Base-by-base conservation (phyloP, 2,329 filamentous ascomycete species). In the Cordyceps farinosa region DNA sequence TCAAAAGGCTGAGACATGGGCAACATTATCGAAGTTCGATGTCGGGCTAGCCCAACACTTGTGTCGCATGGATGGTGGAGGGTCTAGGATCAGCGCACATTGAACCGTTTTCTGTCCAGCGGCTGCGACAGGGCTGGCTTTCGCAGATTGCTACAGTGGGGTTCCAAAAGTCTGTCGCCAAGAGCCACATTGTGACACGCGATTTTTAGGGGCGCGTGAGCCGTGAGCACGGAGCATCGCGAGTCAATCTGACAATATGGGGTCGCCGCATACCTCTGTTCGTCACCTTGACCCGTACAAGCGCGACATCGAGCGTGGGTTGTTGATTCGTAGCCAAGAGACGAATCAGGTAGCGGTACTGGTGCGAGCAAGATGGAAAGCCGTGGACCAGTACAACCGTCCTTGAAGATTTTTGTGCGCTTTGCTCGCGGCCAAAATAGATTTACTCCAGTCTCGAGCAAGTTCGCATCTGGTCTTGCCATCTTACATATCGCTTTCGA, bases 281-380 rank as follows among this genome's bases (percentile, higher is more conserved):
- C 22, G 22, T 22, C 22, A 22, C 22, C 22, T 22, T 22, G 22
- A 22, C 22, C 22, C 22, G 22, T 22, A 22, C 22, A 22, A 22
- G 22, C 22, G 22, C 22, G 22, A 22, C 22, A 22, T 22, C 22
- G 22, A 22, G 22, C 22, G 22, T 22, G 22, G 22, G 22, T 22
- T 22, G 22, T 22, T 22, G 22, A 22, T 70, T 69, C 27, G 67
- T 59, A 10, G 74, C 74, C 32, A 81, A 74, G 13, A 75, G 70
- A 0, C 78, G 77, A 22, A 81, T 79, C 9, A 80, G 71, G 67
- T 80, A 75, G 65, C 78, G 77, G 66, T 75, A 81, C 68, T 77
- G 74, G 66, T 77, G 75, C 0, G 77, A 79, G 0, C 78, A 80
- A 5, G 74, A 69, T 2, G 79, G 78, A 63, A 77, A 81, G n/a